These are phyloP conservation scores for Amphibolis antarctica DNA, from an alignment of 106 monocot genomes.

Conservation along the genomic window DNA sequence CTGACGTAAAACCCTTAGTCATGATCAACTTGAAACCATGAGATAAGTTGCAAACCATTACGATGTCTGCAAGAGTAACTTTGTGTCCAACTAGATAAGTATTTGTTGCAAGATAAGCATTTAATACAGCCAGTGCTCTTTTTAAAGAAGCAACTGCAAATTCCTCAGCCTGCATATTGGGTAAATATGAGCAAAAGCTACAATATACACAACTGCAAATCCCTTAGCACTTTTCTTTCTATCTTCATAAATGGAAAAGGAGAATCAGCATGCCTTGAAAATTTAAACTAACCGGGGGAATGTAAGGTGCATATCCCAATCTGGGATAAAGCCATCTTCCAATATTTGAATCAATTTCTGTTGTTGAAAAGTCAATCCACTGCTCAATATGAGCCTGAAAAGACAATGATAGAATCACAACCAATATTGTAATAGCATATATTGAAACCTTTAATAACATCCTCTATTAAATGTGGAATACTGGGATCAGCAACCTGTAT, in stretches of 20 bases:
- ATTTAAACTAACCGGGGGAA: constrained; percentile 30
- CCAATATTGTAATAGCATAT: background rate
- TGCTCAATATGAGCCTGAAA: constrained; percentile 64
- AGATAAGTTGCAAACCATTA: constrained; percentile 62
- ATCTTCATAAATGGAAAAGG: background rate
- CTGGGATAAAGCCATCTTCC: constrained; percentile 57
- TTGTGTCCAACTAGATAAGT: constrained; percentile 73
- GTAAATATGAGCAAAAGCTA: background rate
- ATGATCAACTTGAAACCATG: constrained; percentile 37
- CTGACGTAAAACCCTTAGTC: constrained; percentile 69
- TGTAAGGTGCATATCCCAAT: constrained; percentile 36
- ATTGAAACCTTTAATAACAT: background rate
- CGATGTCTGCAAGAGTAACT: constrained; percentile 73
- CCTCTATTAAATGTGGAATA: background rate
- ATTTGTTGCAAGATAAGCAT: constrained; percentile 54
- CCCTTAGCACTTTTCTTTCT: background rate
- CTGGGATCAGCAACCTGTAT: too few relatives aligned
- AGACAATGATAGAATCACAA: background rate
- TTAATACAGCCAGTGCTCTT: constrained; percentile 47
- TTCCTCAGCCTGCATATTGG: constrained; percentile 51
- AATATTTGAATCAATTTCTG: constrained; percentile 56
- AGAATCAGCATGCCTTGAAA: background rate
- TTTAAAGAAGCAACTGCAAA: constrained; percentile 48
- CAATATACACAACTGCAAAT: background rate
- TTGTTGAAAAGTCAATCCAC: constrained; percentile 75